Conservation (phyloP, 2,329 filamentous ascomycete species). For the Paraconiothyrium sp. region DNA sequence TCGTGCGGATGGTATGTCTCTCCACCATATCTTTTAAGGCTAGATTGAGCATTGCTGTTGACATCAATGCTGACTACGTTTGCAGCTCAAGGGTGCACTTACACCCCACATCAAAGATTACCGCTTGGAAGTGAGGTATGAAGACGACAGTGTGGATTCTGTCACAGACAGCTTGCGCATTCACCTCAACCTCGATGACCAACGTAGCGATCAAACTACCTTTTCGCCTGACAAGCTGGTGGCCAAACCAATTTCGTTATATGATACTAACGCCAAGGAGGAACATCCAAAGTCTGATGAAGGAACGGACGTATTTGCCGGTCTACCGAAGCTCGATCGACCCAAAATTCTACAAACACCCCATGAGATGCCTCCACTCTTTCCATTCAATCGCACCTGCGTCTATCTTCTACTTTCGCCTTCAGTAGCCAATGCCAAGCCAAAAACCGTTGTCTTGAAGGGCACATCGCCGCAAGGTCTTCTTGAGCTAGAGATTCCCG, state of each 20-base stretch:
- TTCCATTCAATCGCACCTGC: conserved; percentile 69
- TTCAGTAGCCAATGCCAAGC: conserved; percentile 54
- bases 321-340: conserved; percentile 60
- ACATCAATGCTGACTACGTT: not conserved
- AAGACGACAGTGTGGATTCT: conserved; percentile 65
- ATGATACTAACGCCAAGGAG: conserved; percentile 59
- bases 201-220: not conserved
- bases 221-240: too few relatives aligned
- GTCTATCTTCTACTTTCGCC: conserved; percentile 71
- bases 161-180: conserved; percentile 58
- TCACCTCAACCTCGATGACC: conserved; percentile 30
- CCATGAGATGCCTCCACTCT: conserved; percentile 68
- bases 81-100: conserved; percentile 68
- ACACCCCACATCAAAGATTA: conserved; percentile 72
- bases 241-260: conserved; percentile 65
- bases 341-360: conserved; percentile 72
- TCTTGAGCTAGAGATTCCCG: conserved; percentile 69
- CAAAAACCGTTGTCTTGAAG: conserved; percentile 65
- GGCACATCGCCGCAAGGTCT: conserved; percentile 65
- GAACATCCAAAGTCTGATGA: conserved; percentile 37
- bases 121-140: conserved; percentile 68
- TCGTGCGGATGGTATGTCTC: conserved; percentile 68
- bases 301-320: conserved; percentile 51
- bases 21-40: not conserved
- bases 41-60: not conserved